Base-by-base conservation (phyloP, 352 stramenopile genomes). In the Globisporangium paddicum region DNA sequence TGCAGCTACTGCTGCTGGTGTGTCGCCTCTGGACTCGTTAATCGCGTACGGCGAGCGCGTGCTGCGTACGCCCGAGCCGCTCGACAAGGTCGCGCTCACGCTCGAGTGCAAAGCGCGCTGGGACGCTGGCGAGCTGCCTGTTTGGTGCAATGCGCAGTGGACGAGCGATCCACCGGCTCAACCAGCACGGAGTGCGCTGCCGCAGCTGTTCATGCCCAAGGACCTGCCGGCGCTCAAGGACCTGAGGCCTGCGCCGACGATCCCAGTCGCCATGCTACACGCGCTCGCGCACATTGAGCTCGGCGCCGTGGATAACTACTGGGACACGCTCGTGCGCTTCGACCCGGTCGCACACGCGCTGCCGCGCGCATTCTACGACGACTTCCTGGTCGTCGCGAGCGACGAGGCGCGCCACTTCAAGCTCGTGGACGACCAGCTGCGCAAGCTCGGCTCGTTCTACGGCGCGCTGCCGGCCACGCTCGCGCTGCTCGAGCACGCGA, bases 221-320 rank as follows among this genome's bases (percentile, higher is more conserved):
- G 57, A 84, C 25, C 82, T 95, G 77, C 85, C 85, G 28, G 77
- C 55, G 11, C 70, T 83, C 40, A 95, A 93, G 54, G 65, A 79
- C 58, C 67, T 90, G 41, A 63, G 84, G 58, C 72, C 72, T 18
- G 63, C 68, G 58, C 72, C 72, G n/a, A 64, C 68, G 46, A 83
- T 93, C 28, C 76, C 81, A 0, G 67, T 93, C 25, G 68, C 75
- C 55, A 95, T 95, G 74, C 70, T 95, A 9, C 85, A 95, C 45
- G 79, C 81, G 7, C 69, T 95, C n/a, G 85, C 73, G 21, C 85
- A 95, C 68, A 95, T 95, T 62, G 85, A 95, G 58, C 72, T 95
- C 41, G 85, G 85, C 18, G 85, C 85, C 2, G 87, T 95, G 55
- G 85, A 95, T 63, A 95, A 95, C 55, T 95, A 95, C 63, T 93